These are phyloP conservation scores for Phytopythium cucurbitacearum DNA, from an alignment of 352 stramenopile genomes.

Conservation along the genomic window DNA sequence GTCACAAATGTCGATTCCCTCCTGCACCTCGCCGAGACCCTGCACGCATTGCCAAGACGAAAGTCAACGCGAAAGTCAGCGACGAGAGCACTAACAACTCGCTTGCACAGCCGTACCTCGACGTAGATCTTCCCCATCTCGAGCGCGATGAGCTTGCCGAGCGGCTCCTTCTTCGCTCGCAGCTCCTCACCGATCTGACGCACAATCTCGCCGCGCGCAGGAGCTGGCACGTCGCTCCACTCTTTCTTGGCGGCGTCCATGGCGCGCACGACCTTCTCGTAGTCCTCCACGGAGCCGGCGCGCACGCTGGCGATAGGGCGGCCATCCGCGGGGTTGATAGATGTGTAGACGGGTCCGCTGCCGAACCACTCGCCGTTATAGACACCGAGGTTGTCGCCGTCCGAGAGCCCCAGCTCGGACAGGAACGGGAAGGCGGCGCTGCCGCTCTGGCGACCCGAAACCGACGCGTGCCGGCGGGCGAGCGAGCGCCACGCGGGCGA, in stretches of 20 bases:
- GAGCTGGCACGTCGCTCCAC: conserved; percentile 86
- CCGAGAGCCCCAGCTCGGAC: conserved; percentile 69
- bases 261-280: conserved; percentile 70
- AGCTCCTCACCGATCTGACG: conserved; percentile 90
- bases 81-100: neutral
- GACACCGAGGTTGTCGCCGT: conserved; percentile 76
- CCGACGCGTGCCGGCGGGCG: conserved; percentile 17
- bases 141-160: conserved; percentile 87
- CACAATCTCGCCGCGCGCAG: conserved; percentile 88
- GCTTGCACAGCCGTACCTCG: conserved; percentile 33
- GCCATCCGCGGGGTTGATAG: conserved; percentile 80
- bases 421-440: conserved; percentile 70
- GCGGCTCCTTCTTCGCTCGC: conserved; percentile 83
- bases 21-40: conserved; percentile 91
- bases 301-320: conserved; percentile 81
- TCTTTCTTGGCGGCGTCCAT: conserved; percentile 83
- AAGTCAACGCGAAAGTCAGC: neutral
- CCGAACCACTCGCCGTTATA: conserved; percentile 88
- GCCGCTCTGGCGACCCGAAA: conserved; percentile 29
- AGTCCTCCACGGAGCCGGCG: conserved; percentile 78
- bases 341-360: conserved; percentile 77
- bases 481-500: conserved; percentile 13
- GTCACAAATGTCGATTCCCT: conserved; percentile 94
- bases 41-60: conserved; percentile 10
- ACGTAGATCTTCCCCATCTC: conserved; percentile 95